phyloP scores from a whole-genome alignment of 1,284 basidiomycete genomes.

The Paramarasmius palmivorus region DNA sequence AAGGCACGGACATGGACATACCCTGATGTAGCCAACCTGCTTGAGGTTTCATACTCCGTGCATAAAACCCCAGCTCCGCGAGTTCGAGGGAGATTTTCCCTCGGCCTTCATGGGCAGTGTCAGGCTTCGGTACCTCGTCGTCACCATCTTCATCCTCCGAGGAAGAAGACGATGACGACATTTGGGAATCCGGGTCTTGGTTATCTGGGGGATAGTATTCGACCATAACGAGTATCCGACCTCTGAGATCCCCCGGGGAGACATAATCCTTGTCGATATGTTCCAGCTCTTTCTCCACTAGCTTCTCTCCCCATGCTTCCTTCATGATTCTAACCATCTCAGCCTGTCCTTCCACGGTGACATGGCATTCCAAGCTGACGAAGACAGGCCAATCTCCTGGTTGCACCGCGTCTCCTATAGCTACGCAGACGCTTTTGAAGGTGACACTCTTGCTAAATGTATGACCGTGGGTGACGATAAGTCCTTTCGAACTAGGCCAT shows the following conservation, averaged over 20 bases:
- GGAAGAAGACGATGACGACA: constrained; percentile 26
- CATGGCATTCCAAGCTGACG: constrained; percentile 67
- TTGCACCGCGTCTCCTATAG: constrained; percentile 46
- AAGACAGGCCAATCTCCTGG: constrained; percentile 56
- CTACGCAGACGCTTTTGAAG: constrained; percentile 51
- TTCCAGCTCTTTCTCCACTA: constrained; percentile 42
- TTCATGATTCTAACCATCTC: constrained; percentile 59
- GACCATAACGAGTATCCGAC: constrained; percentile 63
- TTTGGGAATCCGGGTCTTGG: constrained; percentile 19
- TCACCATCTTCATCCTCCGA: constrained; percentile 22
- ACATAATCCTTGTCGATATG: constrained; percentile 35
- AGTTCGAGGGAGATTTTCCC: constrained; percentile 47
- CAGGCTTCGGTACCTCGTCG: constrained; percentile 18
- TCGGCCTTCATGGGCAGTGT: constrained; percentile 19
- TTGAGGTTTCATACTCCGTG: constrained; percentile 57
- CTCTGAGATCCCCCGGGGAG: constrained; percentile 48
- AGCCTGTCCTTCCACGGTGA: constrained; percentile 47
- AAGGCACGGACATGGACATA: constrained; percentile 19
- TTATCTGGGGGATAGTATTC: constrained; percentile 49
- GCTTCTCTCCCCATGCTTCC: constrained; percentile 54
- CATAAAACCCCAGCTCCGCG: constrained; percentile 53
- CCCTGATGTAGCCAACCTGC: constrained; percentile 49
- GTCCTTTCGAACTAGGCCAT: constrained; percentile 56
- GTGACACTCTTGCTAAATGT: constrained; percentile 51
- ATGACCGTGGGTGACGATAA: constrained; percentile 62